phyloP scores from a whole-genome alignment of 345 rosid genomes.

The Combretum micranthum region DNA sequence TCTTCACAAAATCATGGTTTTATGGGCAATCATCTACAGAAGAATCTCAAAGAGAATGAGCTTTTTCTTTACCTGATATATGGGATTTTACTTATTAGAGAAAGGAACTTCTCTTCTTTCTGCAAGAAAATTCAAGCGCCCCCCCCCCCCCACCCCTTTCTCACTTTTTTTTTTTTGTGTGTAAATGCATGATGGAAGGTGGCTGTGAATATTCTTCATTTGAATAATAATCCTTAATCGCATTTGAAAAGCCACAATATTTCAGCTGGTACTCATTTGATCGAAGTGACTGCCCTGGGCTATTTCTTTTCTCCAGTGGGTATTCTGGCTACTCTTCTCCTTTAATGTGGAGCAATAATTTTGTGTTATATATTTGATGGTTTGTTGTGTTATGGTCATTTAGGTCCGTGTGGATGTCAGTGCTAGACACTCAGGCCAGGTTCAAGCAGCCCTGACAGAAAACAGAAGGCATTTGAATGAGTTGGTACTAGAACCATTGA shows the following conservation, averaged over 20 bases:
- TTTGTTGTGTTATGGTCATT: conserved; percentile 11
- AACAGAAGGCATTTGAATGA: conserved; percentile 79
- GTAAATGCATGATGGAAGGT: not conserved
- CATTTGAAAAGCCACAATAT: conserved; percentile 58
- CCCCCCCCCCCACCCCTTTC: no score
- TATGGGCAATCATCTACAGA: no score
- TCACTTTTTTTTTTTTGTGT: not conserved
- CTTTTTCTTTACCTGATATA: no score
- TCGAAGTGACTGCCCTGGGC: conserved; percentile 83
- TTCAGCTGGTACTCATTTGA: conserved; percentile 91
- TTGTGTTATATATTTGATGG: not conserved
- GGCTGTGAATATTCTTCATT: not conserved
- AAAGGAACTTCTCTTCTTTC: no score
- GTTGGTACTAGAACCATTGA: conserved; percentile 77
- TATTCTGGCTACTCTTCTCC: conserved; percentile 6
- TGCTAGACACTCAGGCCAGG: conserved; percentile 87
- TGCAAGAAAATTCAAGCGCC: no score
- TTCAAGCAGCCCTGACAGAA: conserved; percentile 93
- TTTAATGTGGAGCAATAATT: conserved; percentile 1
- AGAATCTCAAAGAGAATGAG: no score
- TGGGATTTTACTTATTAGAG: no score
- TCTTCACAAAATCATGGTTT: no score
- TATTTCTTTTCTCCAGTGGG: conserved; percentile 94
- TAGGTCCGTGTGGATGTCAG: conserved; percentile 98
- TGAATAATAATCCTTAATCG: conserved; percentile 42